These are phyloP conservation scores for Daedaleopsis sinensis DNA, from an alignment of 768 basidiomycete genomes.

Conservation along the genomic window DNA sequence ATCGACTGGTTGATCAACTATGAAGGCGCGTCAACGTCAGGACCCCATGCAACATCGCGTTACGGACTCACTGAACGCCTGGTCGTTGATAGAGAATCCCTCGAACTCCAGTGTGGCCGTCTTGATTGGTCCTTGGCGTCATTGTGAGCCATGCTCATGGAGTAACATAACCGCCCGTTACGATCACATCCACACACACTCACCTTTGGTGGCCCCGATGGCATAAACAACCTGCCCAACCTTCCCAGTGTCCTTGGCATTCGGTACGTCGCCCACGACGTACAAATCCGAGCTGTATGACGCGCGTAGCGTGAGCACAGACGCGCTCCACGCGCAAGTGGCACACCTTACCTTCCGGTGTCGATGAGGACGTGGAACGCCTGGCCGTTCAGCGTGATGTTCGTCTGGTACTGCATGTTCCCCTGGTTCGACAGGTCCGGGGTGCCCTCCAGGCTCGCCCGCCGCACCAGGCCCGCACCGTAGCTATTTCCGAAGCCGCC, in stretches of 20 bases:
- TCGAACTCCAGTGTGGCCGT: conserved; percentile 30
- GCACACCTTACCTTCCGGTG: conserved; percentile 33
- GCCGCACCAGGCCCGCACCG: conserved; percentile 22
- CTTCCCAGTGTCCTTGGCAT: conserved; percentile 30
- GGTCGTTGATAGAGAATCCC: conserved; percentile 29
- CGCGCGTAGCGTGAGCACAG: background rate
- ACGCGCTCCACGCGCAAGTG: background rate
- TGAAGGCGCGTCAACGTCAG: conserved; percentile 42
- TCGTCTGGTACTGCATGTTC: conserved; percentile 33
- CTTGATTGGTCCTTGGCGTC: conserved; percentile 27
- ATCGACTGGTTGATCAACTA: conserved; percentile 24
- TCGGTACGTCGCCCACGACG: conserved; percentile 27
- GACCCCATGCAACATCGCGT: conserved; percentile 23
- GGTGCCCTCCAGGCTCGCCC: conserved; percentile 18
- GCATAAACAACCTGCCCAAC: conserved; percentile 26
- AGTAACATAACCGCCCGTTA: background rate
- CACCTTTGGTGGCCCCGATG: conserved; percentile 27
- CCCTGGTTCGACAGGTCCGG: conserved; percentile 27
- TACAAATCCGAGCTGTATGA: conserved; percentile 32
- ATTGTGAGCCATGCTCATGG: background rate
- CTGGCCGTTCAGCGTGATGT: conserved; percentile 31
- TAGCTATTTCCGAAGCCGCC: conserved; percentile 4
- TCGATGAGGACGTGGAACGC: conserved; percentile 31
- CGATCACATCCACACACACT: conserved; percentile 2
- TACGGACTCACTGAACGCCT: conserved; percentile 29